These are phyloP conservation scores for Alternaria arborescens DNA, from an alignment of 2,329 filamentous ascomycete genomes.

Conservation along the genomic window DNA sequence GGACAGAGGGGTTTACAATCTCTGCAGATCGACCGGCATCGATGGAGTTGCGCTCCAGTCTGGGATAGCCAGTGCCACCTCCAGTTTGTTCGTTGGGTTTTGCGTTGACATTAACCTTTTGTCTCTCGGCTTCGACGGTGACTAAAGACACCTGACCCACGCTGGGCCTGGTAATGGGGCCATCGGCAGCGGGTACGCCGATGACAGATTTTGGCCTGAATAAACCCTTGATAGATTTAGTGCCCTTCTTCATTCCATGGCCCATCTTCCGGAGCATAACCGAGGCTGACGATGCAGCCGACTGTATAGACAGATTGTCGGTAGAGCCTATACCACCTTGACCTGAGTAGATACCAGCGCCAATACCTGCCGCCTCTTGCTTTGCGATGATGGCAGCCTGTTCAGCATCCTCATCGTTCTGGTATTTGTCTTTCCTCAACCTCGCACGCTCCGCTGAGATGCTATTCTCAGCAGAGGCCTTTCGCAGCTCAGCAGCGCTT, in stretches of 20 bases:
- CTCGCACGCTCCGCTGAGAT: constrained; percentile 61
- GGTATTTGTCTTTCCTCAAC: constrained; percentile 58
- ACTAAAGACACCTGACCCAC: constrained; percentile 93
- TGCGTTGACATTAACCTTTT: constrained; percentile 79
- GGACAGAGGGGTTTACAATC: constrained; percentile 46
- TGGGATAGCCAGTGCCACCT: constrained; percentile 83
- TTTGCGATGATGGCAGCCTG: constrained; percentile 90
- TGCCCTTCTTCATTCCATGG: constrained; percentile 94
- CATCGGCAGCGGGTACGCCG: constrained; percentile 77
- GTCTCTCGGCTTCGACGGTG: constrained; percentile 91
- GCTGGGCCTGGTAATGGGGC: constrained; percentile 69
- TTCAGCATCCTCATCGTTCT: constrained; percentile 80
- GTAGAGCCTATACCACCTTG: constrained; percentile 90
- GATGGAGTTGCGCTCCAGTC: constrained; percentile 81
- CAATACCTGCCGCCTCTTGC: constrained; percentile 91
- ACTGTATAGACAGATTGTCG: constrained; percentile 92
- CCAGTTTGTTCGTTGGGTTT: constrained; percentile 72
- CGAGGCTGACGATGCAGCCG: constrained; percentile 87
- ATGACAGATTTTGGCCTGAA: constrained; percentile 94
- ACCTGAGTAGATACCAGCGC: constrained; percentile 91
- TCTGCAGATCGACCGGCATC: constrained; percentile 67
- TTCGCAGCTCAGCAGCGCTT: constrained; percentile 88
- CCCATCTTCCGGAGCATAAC: constrained; percentile 99
- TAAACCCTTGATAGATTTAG: constrained; percentile 87
- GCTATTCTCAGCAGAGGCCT: constrained; percentile 73